Percentiles rank a stretch among this genome's conserved stretches.
phyloP scores from a whole-genome alignment of 2,329 filamentous ascomycete species.

The Aureobasidium pullulans region DNA sequence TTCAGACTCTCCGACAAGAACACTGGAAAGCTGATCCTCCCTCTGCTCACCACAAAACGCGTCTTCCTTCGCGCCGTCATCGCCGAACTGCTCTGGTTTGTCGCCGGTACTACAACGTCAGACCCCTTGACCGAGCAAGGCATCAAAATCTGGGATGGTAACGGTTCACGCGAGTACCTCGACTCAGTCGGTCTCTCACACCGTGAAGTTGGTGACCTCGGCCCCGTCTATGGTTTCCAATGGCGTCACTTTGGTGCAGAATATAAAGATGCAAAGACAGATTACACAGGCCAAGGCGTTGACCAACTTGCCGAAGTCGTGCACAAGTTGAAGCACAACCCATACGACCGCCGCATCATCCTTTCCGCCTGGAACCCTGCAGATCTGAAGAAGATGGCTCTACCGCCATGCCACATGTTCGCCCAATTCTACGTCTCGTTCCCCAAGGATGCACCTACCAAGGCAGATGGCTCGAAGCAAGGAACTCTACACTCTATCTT shows the following conservation, averaged over 20 bases:
- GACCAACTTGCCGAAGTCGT: conserved; percentile 92
- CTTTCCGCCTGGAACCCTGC: conserved; percentile 90
- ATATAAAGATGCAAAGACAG: conserved; percentile 68
- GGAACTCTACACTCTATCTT: conserved; percentile 79
- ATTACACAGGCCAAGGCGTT: conserved; percentile 83
- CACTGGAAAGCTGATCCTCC: conserved; percentile 59
- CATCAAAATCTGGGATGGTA: conserved; percentile 98
- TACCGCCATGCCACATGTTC: conserved; percentile 96
- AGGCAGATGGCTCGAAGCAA: conserved; percentile 33
- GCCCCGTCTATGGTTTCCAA: conserved; percentile 96
- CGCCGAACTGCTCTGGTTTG: conserved; percentile 92
- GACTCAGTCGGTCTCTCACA: conserved; percentile 75
- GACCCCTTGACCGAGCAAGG: conserved; percentile 67
- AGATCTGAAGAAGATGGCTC: conserved; percentile 78
- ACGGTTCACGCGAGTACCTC: conserved; percentile 83
- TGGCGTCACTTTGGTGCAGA: conserved; percentile 97
- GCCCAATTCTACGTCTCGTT: conserved; percentile 90
- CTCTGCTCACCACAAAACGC: conserved; percentile 93
- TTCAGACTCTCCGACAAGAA: conserved; percentile 65
- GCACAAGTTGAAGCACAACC: conserved; percentile 71
- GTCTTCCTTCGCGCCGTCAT: conserved; percentile 88
- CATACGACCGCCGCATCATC: conserved; percentile 85
- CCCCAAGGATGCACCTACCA: conserved; percentile 35
- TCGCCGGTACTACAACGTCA: conserved; percentile 76
- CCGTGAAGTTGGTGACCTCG: conserved; percentile 80